These are phyloP conservation scores for Coriolopsis trogii DNA, from an alignment of 1,284 basidiomycete genomes.

Conservation along the genomic window DNA sequence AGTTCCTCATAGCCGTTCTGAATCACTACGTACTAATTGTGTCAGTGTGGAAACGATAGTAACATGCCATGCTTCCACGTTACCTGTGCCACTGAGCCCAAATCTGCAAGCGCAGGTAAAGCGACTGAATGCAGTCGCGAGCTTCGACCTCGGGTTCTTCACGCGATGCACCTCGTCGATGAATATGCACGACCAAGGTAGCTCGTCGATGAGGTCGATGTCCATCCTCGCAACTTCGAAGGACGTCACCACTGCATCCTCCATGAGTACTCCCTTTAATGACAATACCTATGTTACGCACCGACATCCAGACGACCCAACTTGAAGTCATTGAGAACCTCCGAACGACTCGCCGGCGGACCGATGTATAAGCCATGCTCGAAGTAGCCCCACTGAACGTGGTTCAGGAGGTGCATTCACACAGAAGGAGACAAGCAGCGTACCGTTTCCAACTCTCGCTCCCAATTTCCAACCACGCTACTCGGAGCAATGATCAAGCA, in stretches of 20 bases:
- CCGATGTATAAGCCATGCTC: slow-evolving; percentile 75
- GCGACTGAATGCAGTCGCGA: slow-evolving; percentile 63
- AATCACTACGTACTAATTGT: slow-evolving; percentile 64
- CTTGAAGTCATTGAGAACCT: slow-evolving; percentile 68
- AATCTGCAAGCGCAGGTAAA: slow-evolving; percentile 69
- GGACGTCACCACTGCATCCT: slow-evolving; percentile 64
- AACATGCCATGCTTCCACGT: neutral
- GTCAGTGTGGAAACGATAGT: neutral
- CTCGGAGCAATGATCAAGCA: slow-evolving; percentile 81
- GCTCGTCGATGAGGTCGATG: slow-evolving; percentile 63
- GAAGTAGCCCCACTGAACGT: slow-evolving; percentile 74
- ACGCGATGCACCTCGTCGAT: slow-evolving; percentile 85
- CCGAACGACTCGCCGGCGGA: slow-evolving; percentile 47
- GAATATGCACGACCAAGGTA: slow-evolving; percentile 72
- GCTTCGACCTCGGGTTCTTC: slow-evolving; percentile 71
- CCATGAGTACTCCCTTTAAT: neutral
- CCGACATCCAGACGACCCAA: slow-evolving; percentile 76
- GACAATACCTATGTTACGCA: slow-evolving; percentile 37
- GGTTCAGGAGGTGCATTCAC: neutral
- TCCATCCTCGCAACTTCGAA: slow-evolving; percentile 71
- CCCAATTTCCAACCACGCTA: slow-evolving; percentile 82
- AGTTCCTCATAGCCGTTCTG: slow-evolving; percentile 87
- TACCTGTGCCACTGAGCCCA: slow-evolving; percentile 68
- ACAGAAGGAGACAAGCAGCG: slow-evolving; percentile 32
- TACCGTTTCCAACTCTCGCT: slow-evolving; percentile 74